These are phyloP conservation scores for Albatrellus ellisii DNA, from an alignment of 768 basidiomycete species.

Conservation along the genomic window DNA sequence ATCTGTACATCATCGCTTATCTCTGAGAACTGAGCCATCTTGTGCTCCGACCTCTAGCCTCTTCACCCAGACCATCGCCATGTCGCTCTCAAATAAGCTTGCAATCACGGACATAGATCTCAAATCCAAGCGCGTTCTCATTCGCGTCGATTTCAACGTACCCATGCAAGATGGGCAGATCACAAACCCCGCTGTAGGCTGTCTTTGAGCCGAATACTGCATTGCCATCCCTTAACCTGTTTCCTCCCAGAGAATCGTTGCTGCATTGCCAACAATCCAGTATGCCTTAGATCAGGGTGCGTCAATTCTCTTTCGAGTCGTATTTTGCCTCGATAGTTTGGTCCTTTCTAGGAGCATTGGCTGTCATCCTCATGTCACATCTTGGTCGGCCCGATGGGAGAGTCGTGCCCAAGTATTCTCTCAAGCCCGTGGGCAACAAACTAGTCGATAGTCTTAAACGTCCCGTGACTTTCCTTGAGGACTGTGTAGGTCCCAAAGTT, in stretches of 20 bases:
- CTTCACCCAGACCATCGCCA: conserved; percentile 23
- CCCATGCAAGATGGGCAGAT: conserved; percentile 84
- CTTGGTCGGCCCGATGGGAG: conserved; percentile 95
- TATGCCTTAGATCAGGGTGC: conserved; percentile 81
- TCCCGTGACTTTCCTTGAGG: conserved; percentile 67
- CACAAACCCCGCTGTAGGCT: conserved; percentile 88
- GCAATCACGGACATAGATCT: conserved; percentile 85
- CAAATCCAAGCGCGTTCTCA: conserved; percentile 79
- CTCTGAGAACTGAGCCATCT: conserved; percentile 1
- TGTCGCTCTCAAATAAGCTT: conserved; percentile 95
- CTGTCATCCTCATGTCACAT: conserved; percentile 93
- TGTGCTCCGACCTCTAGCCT: conserved; percentile 3
- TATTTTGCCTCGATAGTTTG: conserved; percentile 7
- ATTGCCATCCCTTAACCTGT: conserved; percentile 3
- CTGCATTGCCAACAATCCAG: conserved; percentile 89
- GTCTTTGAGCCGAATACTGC: conserved; percentile 8
- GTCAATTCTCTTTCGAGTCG: conserved; percentile 5
- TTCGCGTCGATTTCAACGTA: conserved; percentile 95
- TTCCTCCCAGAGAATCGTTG: conserved; percentile 74
- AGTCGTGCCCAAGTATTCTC: conserved; percentile 77
- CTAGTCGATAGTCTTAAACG: conserved; percentile 58
- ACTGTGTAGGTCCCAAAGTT: conserved; percentile 79
- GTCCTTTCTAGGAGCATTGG: conserved; percentile 48
- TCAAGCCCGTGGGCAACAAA: conserved; percentile 76
- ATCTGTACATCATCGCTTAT: neutral